These are phyloP conservation scores for Penicillium robsamsonii DNA, from an alignment of 495 filamentous ascomycete species.

Conservation along the genomic window DNA sequence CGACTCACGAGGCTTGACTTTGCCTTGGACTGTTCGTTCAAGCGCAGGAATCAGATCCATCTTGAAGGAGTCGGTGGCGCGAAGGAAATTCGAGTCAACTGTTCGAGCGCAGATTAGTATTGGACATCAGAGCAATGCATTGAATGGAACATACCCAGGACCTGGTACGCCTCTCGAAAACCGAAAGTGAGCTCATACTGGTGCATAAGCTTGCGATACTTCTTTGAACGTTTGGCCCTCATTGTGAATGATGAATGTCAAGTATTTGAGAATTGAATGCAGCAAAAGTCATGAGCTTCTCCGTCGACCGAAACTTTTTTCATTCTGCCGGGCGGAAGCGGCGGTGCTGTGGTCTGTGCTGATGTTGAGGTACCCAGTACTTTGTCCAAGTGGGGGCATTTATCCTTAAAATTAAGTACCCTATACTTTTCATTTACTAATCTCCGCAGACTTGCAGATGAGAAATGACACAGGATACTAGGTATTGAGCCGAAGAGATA, in stretches of 20 bases:
- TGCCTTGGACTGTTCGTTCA: constrained; percentile 71
- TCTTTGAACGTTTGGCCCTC: constrained; percentile 90
- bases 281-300: constrained; percentile 11
- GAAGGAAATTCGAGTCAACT: constrained; percentile 80
- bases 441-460: neutral
- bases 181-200: constrained; percentile 79
- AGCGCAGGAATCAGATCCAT: constrained; percentile 74
- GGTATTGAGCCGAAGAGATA: neutral
- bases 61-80: constrained; percentile 68
- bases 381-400: neutral
- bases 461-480: neutral
- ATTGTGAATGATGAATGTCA: constrained; percentile 48
- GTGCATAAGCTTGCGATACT: constrained; percentile 95
- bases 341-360: constrained; percentile 35
- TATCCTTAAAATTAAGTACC: neutral
- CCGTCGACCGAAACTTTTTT: constrained; percentile 41
- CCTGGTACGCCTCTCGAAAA: constrained; percentile 92
- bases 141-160: constrained; percentile 57
- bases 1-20: constrained; percentile 76
- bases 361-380: constrained; percentile 4
- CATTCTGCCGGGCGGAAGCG: constrained; percentile 41
- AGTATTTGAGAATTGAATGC: constrained; percentile 20
- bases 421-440: neutral
- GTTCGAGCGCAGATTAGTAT: constrained; percentile 16
- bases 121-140: neutral